Evolutionary conservation across 106 monocot species (phyloP).

Genomic region (Dioscorea alata): DNA sequence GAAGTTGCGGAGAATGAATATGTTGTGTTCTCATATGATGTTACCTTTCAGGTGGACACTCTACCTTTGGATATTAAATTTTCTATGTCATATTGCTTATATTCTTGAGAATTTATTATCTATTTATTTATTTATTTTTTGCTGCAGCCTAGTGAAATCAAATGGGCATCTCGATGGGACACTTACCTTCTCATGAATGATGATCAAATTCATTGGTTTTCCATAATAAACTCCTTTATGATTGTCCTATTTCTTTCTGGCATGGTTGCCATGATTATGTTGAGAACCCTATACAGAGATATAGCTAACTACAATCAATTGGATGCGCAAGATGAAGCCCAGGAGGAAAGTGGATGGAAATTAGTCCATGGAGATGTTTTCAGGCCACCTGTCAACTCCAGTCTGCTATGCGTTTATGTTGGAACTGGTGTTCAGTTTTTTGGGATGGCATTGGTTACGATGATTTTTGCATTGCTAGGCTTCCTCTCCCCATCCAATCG

Average conservation of each 20-base stretch:
- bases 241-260: conserved; percentile 58
- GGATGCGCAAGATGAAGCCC: conserved; percentile 48
- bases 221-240: conserved; percentile 57
- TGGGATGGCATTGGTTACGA: conserved; percentile 51
- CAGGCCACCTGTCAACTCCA: conserved; percentile 39
- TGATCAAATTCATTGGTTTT: conserved; percentile 63
- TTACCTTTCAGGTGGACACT: conserved; percentile 45
- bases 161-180: conserved; percentile 63
- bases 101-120: neutral
- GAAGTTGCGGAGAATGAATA: conserved; percentile 50
- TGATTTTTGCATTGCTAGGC: conserved; percentile 50
- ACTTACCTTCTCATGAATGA: conserved; percentile 56
- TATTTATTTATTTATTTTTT: too few relatives aligned
- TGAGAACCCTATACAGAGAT: conserved; percentile 54
- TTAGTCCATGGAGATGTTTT: conserved; percentile 58
- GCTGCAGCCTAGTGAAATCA: conserved; percentile 39
- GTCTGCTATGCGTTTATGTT: conserved; percentile 46
- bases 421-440: conserved; percentile 58
- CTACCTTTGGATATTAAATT: neutral
- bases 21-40: conserved; percentile 65
- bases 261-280: conserved; percentile 65
- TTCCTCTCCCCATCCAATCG: conserved; percentile 51
- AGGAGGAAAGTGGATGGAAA: conserved; percentile 63
- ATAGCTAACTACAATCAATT: conserved; percentile 58
- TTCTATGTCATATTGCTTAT: neutral